phyloP scores from a whole-genome alignment of 306 rosid species.

The Begonia masoniana region DNA sequence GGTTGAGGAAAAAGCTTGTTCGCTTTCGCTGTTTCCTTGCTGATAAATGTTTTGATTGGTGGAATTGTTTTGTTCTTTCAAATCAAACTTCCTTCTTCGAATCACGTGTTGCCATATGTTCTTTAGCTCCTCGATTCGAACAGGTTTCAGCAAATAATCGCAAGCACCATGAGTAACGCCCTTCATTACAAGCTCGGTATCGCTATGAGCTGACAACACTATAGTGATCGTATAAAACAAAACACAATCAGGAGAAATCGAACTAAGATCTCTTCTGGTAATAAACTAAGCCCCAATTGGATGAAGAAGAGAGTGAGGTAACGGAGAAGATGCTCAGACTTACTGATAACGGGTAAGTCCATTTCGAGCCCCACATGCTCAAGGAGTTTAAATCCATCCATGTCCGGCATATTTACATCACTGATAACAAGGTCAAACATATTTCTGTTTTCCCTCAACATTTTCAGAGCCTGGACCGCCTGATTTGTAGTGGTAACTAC shows the following conservation, averaged over 20 bases:
- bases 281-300: not conserved
- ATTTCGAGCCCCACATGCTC: constrained; percentile 96
- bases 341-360: constrained; percentile 99
- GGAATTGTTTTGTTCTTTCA: constrained; percentile 42
- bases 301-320: not conserved
- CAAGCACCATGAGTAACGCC: constrained; percentile 98
- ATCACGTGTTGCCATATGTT: constrained; percentile 98
- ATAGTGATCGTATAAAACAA: not conserved
- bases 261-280: not conserved
- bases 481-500: constrained; percentile 83
- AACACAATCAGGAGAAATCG: not conserved
- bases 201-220: constrained; percentile 92
- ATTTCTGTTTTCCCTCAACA: constrained; percentile 79
- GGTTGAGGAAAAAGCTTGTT: constrained; percentile 25
- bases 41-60: constrained; percentile 14
- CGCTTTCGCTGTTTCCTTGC: too few relatives aligned
- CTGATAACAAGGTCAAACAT: constrained; percentile 88
- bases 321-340: constrained; percentile 12
- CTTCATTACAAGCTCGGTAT: constrained; percentile 83
- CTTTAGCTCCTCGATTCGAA: constrained; percentile 85
- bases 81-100: constrained; percentile 70
- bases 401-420: constrained; percentile 98
- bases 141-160: constrained; percentile 89
- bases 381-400: constrained; percentile 98
- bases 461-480: constrained; percentile 58